Conservation (phyloP, 345 rosid genomes). For the Salix dunnii region DNA sequence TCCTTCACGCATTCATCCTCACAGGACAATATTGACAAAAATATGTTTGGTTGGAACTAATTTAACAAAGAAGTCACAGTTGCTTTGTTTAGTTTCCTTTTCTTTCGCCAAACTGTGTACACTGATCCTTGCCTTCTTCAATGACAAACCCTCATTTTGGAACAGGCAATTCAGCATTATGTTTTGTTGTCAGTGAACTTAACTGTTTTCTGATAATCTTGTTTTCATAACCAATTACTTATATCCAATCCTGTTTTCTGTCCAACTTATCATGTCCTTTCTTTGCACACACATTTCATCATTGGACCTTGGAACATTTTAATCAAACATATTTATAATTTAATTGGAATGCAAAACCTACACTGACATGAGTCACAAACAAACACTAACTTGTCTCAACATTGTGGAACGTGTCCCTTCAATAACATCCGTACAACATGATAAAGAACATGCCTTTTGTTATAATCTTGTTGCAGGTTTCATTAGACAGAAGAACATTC, state of each 20-base stretch:
- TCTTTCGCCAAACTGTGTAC: slow-evolving; percentile 2
- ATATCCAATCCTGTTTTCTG: neutral
- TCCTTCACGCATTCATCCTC: slow-evolving; percentile 90
- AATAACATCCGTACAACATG: neutral
- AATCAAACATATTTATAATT: neutral
- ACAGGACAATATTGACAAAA: slow-evolving; percentile 41
- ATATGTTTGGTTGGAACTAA: neutral
- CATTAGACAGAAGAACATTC: neutral
- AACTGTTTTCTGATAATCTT: neutral
- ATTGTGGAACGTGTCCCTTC: neutral
- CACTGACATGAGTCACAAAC: neutral
- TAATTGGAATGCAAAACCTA: neutral
- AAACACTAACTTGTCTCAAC: neutral
- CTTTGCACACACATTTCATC: neutral
- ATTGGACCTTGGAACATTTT: neutral
- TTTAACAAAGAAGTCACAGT: slow-evolving; percentile 4
- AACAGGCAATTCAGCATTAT: neutral
- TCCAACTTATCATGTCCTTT: neutral
- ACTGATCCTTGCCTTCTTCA: neutral
- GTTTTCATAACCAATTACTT: neutral
- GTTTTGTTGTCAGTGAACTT: neutral
- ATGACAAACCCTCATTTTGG: neutral
- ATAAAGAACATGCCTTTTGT: neutral
- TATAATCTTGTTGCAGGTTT: slow-evolving; percentile 1
- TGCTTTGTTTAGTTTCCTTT: neutral